Base-by-base conservation (phyloP, 2,329 filamentous ascomycete genomes). In the Talaromyces verruculosus region DNA sequence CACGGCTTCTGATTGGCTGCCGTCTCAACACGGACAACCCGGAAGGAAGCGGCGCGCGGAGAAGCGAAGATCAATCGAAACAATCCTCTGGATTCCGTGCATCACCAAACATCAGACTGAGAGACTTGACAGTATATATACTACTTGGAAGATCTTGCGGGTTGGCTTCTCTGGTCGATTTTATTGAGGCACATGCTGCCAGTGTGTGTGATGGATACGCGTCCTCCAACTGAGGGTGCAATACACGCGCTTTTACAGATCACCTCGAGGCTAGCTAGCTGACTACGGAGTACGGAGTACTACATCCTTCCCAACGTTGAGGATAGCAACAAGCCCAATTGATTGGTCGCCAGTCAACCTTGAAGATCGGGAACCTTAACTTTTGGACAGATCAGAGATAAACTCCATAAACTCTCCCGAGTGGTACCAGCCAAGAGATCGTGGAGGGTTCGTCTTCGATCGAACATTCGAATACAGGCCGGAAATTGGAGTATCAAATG, bases 1-100 rank as follows among this genome's bases (percentile, higher is more conserved):
- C 59, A 61, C 59, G 30, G 6, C 13, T 3, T 61, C 33, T 62
- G 35, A 49, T 62, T 62, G 47, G 60, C 60, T 17, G 60, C 8
- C 33, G 30, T 19, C 28, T 39, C 33, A 45, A 33, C 43, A 43
- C 57, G 57, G 51, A 19, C 30, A 58, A 25, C n/a, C 55, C 53
- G 33, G 55, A 43, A 59, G 22, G 55, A 43, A 43, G 39, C 37
- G 55, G 57, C 57, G 57, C 57, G 55, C 30, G 33, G 55, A 59
- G 47, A 41, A 39, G 55, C 17, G 57, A 60, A 60, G 37, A 60
- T 60, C 57, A 28, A n/a, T 57, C 47, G 47, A 51, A 6, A 47
- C 43, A 47, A 19, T 19, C 17, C 19, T 33, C 3, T 13, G n/a
- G 15, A 35, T 33, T 10, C 2, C 17, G 39, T 41, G 39, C 39